Conservation (phyloP, 768 basidiomycete genomes). For the Mycena latifolia region DNA sequence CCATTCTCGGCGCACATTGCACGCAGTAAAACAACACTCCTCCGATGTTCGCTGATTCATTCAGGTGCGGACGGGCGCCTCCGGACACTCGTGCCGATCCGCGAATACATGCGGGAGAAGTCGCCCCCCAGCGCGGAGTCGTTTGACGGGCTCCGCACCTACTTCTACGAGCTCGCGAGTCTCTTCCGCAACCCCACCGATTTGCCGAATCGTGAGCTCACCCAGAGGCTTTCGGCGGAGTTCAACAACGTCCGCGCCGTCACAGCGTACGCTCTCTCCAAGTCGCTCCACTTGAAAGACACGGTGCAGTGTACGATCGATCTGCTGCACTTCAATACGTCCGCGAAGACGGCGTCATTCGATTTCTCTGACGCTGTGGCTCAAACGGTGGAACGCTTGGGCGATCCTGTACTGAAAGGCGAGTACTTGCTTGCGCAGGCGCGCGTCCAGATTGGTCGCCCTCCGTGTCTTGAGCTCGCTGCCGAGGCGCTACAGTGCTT, state of each 20-base stretch:
- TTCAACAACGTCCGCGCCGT: slow-evolving; percentile 20
- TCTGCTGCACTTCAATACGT: slow-evolving; percentile 20
- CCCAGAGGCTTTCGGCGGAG: slow-evolving; percentile 11
- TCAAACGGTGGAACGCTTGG: not conserved
- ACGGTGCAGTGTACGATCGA: slow-evolving; percentile 22
- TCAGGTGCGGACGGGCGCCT: slow-evolving; percentile 1
- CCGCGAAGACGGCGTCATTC: slow-evolving; percentile 7
- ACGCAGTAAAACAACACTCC: slow-evolving; percentile 9
- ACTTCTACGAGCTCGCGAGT: slow-evolving; percentile 17
- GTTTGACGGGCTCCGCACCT: slow-evolving; percentile 6
- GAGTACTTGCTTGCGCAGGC: slow-evolving; percentile 22
- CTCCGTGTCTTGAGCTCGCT: not conserved
- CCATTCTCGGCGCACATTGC: slow-evolving; percentile 15
- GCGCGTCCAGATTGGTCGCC: slow-evolving; percentile 1
- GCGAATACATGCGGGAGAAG: slow-evolving; percentile 9
- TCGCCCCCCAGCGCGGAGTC: not conserved
- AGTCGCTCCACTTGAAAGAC: not conserved
- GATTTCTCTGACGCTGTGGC: slow-evolving; percentile 2
- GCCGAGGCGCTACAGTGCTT: slow-evolving; percentile 10
- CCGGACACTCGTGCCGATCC: slow-evolving; percentile 13
- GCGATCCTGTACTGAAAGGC: not conserved
- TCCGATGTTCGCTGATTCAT: slow-evolving; percentile 17
- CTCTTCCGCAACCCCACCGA: slow-evolving; percentile 23
- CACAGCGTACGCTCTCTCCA: slow-evolving; percentile 7
- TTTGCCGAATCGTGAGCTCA: slow-evolving; percentile 22